Percentiles rank a stretch among this genome's conserved stretches.
Conservation (phyloP, 2,329 filamentous ascomycete genomes). For the Neofusicoccum umdonicola region DNA sequence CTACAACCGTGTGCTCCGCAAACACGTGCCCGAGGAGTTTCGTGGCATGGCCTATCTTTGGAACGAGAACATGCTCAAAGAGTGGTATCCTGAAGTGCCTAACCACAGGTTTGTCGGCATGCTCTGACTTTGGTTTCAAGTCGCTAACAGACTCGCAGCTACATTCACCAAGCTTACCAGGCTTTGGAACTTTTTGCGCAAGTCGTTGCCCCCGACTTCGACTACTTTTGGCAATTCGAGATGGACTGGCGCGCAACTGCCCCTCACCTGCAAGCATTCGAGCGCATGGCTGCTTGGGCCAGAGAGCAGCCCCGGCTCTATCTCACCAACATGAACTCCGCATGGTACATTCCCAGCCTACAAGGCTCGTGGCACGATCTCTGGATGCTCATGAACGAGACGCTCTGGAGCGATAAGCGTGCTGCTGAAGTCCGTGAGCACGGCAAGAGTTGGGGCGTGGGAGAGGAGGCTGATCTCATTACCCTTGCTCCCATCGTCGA, state of each 20-base stretch:
- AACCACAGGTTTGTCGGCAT: conserved; percentile 25
- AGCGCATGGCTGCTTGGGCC: conserved; percentile 58
- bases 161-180: conserved; percentile 60
- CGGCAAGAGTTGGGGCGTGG: conserved; percentile 80
- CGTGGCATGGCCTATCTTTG: conserved; percentile 70
- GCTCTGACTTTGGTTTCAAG: not conserved
- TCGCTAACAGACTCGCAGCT: conserved; percentile 37
- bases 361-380: conserved; percentile 52
- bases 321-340: conserved; percentile 57
- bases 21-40: conserved; percentile 68
- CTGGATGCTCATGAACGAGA: conserved; percentile 38
- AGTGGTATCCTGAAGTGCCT: conserved; percentile 48
- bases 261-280: conserved; percentile 76
- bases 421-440: conserved; percentile 70
- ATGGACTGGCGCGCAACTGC: conserved; percentile 77
- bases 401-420: conserved; percentile 37
- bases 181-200: conserved; percentile 70
- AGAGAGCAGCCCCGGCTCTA: conserved; percentile 56
- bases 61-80: conserved; percentile 59
- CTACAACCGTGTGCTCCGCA: conserved; percentile 60
- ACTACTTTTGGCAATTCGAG: conserved; percentile 82
- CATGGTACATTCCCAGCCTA: conserved; percentile 54
- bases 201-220: conserved; percentile 73
- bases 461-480: conserved; percentile 87
- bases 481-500: conserved; percentile 91